Conservation (phyloP, 2,329 filamentous ascomycete genomes). For the Saccharata proteae region DNA sequence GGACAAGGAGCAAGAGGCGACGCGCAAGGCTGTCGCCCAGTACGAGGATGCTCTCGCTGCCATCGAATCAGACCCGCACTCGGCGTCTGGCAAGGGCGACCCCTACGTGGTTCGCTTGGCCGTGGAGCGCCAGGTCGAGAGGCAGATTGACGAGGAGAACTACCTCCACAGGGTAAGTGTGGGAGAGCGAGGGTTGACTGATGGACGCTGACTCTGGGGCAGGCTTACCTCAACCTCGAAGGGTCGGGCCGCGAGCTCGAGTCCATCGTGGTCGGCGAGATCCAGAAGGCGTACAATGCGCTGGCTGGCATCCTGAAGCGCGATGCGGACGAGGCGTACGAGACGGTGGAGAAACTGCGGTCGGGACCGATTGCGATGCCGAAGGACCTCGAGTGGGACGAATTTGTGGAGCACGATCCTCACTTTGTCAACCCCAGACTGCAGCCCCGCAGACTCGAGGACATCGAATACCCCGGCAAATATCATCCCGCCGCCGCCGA, state of each 20-base stretch:
- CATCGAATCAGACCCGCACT: conserved; percentile 63
- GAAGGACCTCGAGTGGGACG: conserved; percentile 82
- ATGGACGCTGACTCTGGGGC: conserved; percentile 13
- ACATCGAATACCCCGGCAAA: conserved; percentile 84
- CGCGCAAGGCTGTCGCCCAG: conserved; percentile 63
- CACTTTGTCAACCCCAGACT: conserved; percentile 79
- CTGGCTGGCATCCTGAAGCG: conserved; percentile 85
- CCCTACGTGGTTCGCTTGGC: conserved; percentile 77
- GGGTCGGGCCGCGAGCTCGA: conserved; percentile 89
- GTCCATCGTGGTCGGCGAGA: conserved; percentile 90
- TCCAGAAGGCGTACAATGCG: conserved; percentile 94
- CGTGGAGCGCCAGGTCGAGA: conserved; percentile 83
- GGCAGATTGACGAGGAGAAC: conserved; percentile 92
- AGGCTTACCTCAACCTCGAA: conserved; percentile 92
- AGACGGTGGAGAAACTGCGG: conserved; percentile 67
- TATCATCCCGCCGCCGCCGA: conserved; percentile 73
- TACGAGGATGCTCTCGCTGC: conserved; percentile 74
- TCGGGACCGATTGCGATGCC: conserved; percentile 83
- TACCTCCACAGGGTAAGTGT: conserved; percentile 76
- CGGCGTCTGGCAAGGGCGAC: conserved; percentile 75
- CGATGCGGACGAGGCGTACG: conserved; percentile 72
- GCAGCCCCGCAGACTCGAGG: conserved; percentile 63
- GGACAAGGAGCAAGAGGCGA: conserved; percentile 84
- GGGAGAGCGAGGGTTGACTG: background rate
- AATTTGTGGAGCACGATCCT: conserved; percentile 68